A percentile compares a stretch with the other conserved stretches of the same genome.
These are phyloP conservation scores for Hyphopichia khmerensis DNA, from an alignment of 1,139 yeast species.

Conservation along the genomic window DNA sequence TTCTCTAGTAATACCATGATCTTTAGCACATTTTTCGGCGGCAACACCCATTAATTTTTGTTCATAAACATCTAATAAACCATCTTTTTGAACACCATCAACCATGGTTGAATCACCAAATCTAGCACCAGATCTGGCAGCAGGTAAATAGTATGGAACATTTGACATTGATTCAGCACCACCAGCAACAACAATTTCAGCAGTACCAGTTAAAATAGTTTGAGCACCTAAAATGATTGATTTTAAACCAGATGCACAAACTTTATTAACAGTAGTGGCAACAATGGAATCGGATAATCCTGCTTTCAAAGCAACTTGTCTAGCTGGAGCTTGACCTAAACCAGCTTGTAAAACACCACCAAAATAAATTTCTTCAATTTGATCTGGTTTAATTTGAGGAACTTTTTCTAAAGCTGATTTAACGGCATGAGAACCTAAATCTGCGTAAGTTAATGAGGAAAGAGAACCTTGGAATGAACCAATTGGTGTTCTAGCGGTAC, in stretches of 20 bases:
- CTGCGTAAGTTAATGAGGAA: conserved; percentile 71
- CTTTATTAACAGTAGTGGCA: conserved; percentile 92
- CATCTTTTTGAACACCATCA: conserved; percentile 91
- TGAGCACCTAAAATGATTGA: conserved; percentile 89
- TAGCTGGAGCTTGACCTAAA: conserved; percentile 96
- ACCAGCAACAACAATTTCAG: conserved; percentile 92
- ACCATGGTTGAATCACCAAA: conserved; percentile 77
- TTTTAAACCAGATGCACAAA: conserved; percentile 96
- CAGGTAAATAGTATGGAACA: conserved; percentile 88
- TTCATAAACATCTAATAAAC: conserved; percentile 86
- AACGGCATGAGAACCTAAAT: conserved; percentile 90
- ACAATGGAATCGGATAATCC: conserved; percentile 78
- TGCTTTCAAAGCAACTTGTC: conserved; percentile 92
- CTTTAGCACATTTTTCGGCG: conserved; percentile 92
- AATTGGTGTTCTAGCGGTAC: conserved; percentile 91
- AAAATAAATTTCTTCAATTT: conserved; percentile 85
- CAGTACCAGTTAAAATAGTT: conserved; percentile 81
- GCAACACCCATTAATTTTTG: conserved; percentile 91
- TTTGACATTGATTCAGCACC: conserved; percentile 98
- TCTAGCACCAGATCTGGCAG: conserved; percentile 84
- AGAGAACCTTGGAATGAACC: conserved; percentile 90
- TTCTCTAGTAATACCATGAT: conserved; percentile 61
- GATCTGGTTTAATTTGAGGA: conserved; percentile 73
- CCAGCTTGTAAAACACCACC: conserved; percentile 94
- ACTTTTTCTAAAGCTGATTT: conserved; percentile 83